Evolutionary conservation across 2,329 filamentous ascomycete genomes (phyloP).

Genomic region (Talaromyces pinophilus): DNA sequence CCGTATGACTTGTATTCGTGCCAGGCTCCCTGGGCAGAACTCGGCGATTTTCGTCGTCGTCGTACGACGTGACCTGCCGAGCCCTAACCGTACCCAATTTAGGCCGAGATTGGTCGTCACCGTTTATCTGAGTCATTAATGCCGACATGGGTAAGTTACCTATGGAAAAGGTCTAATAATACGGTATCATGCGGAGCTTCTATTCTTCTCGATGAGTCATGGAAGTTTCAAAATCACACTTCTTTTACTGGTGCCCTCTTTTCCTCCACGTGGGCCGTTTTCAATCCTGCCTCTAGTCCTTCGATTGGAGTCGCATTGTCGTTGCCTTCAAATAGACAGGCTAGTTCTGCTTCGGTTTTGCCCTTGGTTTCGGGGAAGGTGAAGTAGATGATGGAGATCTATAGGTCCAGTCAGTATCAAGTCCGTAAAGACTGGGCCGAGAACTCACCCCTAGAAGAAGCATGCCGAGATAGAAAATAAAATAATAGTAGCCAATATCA

Average conservation of each 20-base stretch:
- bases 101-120: not conserved
- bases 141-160: no score
- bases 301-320: not conserved
- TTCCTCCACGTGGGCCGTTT: not conserved
- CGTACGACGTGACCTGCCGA: not conserved
- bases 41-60: not conserved
- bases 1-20: not conserved
- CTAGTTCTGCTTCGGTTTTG: not conserved
- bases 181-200: not conserved
- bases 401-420: not conserved
- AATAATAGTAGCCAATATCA: constrained; percentile 54
- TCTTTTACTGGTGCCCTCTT: not conserved
- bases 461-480: constrained; percentile 39
- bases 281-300: not conserved
- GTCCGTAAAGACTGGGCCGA: no score
- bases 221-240: not conserved
- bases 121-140: constrained; percentile 1
- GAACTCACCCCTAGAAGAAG: constrained; percentile 2
- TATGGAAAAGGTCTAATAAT: not conserved
- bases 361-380: not conserved
- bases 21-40: not conserved
- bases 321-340: not conserved
- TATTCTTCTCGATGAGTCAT: not conserved
- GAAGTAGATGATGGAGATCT: not conserved
- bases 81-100: not conserved